These are phyloP conservation scores for Bacidia gigantensis DNA, from an alignment of 495 filamentous ascomycete genomes.

Conservation along the genomic window DNA sequence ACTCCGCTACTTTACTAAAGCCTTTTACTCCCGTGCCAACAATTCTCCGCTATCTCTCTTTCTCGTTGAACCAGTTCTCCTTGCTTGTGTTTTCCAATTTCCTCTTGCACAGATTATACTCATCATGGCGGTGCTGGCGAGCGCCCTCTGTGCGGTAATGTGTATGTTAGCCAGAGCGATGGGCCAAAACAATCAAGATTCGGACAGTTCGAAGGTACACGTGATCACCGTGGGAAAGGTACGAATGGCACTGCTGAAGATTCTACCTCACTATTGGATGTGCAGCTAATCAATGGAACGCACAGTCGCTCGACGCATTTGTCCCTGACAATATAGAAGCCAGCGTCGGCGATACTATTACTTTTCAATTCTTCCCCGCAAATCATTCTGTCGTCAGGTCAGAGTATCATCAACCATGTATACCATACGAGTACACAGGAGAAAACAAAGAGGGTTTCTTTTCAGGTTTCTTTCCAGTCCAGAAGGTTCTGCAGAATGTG, in stretches of 20 bases:
- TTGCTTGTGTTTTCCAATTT: background rate
- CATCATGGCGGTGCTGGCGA: background rate
- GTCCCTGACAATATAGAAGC: background rate
- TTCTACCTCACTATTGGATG: too few species aligned
- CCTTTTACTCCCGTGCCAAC: background rate
- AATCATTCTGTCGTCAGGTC: conserved; percentile 46
- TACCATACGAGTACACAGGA: conserved; percentile 40
- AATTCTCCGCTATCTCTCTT: background rate
- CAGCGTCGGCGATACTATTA: conserved; percentile 12
- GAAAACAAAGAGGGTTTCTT: conserved; percentile 32
- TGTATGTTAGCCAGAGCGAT: background rate
- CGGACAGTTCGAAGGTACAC: background rate
- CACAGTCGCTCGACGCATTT: conserved; percentile 1
- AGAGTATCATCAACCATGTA: conserved; percentile 41
- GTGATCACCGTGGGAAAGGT: background rate
- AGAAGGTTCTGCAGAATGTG: conserved; percentile 26
- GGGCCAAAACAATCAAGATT: background rate
- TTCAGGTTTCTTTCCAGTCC: conserved; percentile 28
- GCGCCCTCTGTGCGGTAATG: background rate
- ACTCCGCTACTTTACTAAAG: background rate
- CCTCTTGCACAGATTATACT: background rate
- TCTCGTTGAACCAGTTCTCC: background rate
- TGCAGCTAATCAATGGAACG: background rate
- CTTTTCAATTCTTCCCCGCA: conserved; percentile 44
- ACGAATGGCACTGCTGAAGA: background rate